These are phyloP conservation scores for Dactylorhiza incarnata DNA, from an alignment of 106 monocot genomes.

Conservation along the genomic window DNA sequence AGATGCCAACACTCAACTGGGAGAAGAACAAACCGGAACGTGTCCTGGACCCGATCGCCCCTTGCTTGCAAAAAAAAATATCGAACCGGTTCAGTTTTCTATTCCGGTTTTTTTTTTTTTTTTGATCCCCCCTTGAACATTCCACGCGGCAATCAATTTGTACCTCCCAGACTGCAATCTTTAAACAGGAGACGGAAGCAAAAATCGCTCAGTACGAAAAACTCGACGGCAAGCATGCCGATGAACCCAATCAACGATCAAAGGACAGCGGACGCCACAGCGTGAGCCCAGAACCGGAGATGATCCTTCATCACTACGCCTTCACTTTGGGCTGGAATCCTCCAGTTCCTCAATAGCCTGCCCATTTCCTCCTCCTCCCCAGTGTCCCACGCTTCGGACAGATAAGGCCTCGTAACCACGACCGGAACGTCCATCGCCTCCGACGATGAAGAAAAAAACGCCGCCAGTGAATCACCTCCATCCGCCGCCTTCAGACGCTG, in stretches of 20 bases:
- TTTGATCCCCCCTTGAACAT: too few species aligned
- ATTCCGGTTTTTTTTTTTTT: too few species aligned
- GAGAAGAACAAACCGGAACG: too few species aligned
- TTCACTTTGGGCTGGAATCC: conserved; percentile 21
- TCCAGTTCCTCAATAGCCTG: conserved; percentile 34
- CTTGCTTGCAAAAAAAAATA: too few species aligned
- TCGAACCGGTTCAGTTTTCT: too few species aligned
- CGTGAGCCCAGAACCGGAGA: conserved; percentile 38
- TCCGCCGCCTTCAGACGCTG: conserved; percentile 14
- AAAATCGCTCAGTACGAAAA: too few species aligned
- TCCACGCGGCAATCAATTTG: too few species aligned
- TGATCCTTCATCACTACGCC: conserved; percentile 33
- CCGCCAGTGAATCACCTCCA: not conserved
- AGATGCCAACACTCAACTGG: too few species aligned
- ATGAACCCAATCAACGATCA: not conserved
- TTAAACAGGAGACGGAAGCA: too few species aligned
- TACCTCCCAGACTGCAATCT: too few species aligned
- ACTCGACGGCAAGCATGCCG: too few species aligned
- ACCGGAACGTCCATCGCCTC: not conserved
- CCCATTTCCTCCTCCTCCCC: conserved; percentile 20
- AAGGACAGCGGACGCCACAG: conserved; percentile 4
- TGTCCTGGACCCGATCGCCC: too few species aligned
- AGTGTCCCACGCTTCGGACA: conserved; percentile 67
- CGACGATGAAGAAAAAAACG: not conserved
- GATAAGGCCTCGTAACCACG: conserved; percentile 44